phyloP scores from a whole-genome alignment of 176 grass and related monocot genomes.

The Puya raimondii region DNA sequence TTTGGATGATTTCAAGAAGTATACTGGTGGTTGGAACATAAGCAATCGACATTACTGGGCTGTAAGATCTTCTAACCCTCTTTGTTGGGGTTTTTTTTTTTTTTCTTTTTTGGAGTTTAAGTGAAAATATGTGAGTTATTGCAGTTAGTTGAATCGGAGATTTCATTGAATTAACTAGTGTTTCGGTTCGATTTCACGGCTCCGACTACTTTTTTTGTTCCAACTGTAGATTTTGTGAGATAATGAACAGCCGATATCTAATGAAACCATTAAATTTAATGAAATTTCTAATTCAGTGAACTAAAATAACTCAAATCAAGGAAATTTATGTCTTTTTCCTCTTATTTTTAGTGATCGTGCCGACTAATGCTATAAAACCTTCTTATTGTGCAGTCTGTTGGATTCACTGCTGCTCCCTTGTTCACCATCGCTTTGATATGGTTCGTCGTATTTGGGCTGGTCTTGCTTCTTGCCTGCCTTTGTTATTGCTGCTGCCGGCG shows the following conservation, averaged over 20 bases:
- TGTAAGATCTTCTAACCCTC: constrained; percentile 37
- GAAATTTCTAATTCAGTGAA: too few relatives aligned
- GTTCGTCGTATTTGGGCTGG: constrained; percentile 72
- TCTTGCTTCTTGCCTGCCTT: constrained; percentile 53
- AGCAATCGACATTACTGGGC: constrained; percentile 74
- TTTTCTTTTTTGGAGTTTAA: too few relatives aligned
- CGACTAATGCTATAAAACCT: neutral
- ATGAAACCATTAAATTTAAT: neutral
- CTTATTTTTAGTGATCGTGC: neutral
- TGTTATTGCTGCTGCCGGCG: constrained; percentile 52
- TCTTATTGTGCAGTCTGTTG: constrained; percentile 47
- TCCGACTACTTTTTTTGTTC: too few relatives aligned
- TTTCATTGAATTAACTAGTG: too few relatives aligned
- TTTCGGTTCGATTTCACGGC: too few relatives aligned
- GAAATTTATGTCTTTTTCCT: neutral
- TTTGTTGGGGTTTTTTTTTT: neutral
- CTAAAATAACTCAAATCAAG: too few relatives aligned
- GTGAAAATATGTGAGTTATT: too few relatives aligned
- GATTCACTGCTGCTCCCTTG: constrained; percentile 63
- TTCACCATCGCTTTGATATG: constrained; percentile 61
- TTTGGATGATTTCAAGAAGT: constrained; percentile 55
- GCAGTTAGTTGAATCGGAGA: too few relatives aligned
- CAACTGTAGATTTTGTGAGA: too few relatives aligned
- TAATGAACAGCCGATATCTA: too few relatives aligned
- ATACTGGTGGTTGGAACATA: constrained; percentile 83